phyloP scores from a whole-genome alignment of 108 stramenopile genomes.

The Poteriospumella lacustris region DNA sequence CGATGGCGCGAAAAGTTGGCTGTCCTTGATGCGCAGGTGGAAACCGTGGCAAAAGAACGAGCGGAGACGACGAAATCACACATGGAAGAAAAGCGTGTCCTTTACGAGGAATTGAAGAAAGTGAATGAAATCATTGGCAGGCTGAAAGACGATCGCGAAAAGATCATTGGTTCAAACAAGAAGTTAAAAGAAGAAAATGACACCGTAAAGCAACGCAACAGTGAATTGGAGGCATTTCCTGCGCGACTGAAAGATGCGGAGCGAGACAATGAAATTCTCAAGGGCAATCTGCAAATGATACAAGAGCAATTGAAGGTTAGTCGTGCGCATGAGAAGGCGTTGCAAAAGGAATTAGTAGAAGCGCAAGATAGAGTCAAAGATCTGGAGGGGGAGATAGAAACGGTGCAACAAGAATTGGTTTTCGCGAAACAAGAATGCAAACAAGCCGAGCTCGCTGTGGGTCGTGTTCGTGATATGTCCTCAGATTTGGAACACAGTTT shows the following conservation, averaged over 20 bases:
- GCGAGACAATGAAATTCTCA: not conserved
- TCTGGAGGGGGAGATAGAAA: not conserved
- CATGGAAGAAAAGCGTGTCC: not conserved
- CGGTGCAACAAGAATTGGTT: not conserved
- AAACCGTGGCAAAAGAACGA: not conserved
- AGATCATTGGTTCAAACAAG: not conserved
- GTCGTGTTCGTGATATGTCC: not conserved
- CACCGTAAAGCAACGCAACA: not conserved
- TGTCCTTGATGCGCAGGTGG: not conserved
- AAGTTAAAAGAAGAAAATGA: not conserved
- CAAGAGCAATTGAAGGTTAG: not conserved
- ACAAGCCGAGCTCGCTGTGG: not conserved
- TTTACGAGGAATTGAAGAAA: not conserved
- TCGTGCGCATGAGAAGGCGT: not conserved
- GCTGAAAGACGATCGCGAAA: not conserved
- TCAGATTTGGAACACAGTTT: not conserved
- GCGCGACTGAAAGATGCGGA: not conserved
- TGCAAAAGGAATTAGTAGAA: not conserved
- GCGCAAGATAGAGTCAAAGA: not conserved
- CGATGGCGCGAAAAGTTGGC: not conserved
- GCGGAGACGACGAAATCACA: conserved; percentile 4
- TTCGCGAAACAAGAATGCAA: not conserved
- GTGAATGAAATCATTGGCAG: too few relatives aligned
- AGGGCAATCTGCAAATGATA: not conserved
- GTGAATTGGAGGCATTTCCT: not conserved